Base-by-base conservation (phyloP, 495 filamentous ascomycete species). In the Xylaria curta region DNA sequence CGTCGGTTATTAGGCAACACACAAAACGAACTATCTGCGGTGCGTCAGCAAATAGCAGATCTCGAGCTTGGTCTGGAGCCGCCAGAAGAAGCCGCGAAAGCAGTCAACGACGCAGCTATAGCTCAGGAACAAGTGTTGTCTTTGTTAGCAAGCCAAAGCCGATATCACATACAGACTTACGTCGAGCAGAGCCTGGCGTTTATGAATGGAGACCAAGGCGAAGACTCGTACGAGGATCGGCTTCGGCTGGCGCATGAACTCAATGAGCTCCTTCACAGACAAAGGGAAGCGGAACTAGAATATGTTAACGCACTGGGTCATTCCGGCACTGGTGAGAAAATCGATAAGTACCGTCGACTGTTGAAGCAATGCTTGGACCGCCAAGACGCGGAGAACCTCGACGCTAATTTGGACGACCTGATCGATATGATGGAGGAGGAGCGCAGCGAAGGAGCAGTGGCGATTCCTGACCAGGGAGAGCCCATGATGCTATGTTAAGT, bases 381-480 rank as follows among this genome's bases (percentile, higher is more conserved):
- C 40, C 80, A 85, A 71, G 82, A 84, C 63, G 82, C 84, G 4
- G 82, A 85, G 67, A 82, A 78, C 62, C 76, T 86, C 46, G 85
- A 85, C 56, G 70, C 79, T 26, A 85, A 85, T 47, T 72, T 86
- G 28, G 84, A 85, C 38, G 83, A 82, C 54, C 76, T 86, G 64
- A 85, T 86, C 75, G 78, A 80, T 67, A 83, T 86, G 82, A 86
- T 86, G 85, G 82, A 86, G 75, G 83, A 86, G 70, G 82, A 86
- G 64, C 73, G 76, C 28, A 75, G 75, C 38, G 76, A 76, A 28
- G 77, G 72, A 6, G 61, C 51, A 0, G 51, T 69, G 36, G 70
- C 38, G 0, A 68, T 74, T 19, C 74, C 72, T 9, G 33, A 72
- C 24, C 74, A 77, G 56, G 72, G 66, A 40, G 77, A 79, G 36